Evolutionary conservation across 352 stramenopile species (phyloP).

Genomic region (Globisporangium parvum): DNA sequence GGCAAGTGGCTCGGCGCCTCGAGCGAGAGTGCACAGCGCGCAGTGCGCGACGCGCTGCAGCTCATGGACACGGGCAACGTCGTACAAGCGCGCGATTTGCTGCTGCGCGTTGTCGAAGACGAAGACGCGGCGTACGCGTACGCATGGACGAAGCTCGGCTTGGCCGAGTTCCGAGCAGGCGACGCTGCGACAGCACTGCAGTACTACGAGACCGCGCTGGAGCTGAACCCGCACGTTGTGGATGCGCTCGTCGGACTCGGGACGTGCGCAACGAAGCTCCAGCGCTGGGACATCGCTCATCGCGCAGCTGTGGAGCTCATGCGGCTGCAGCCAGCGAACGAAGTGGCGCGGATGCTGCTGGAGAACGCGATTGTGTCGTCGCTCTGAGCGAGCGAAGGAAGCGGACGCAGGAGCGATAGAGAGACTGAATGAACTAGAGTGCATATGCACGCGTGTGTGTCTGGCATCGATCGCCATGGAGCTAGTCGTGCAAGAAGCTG

Average conservation of each 20-base stretch:
- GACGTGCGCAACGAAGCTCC: constrained; percentile 63
- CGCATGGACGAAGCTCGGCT: constrained; percentile 73
- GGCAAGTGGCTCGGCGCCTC: constrained; percentile 65
- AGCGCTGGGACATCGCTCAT: constrained; percentile 58
- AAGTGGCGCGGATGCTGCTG: constrained; percentile 50
- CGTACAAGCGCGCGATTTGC: constrained; percentile 29
- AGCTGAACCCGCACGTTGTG: constrained; percentile 64
- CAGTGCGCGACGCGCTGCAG: constrained; percentile 35
- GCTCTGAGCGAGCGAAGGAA: constrained; percentile 6
- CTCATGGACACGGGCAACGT: constrained; percentile 37
- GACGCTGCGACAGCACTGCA: constrained; percentile 41
- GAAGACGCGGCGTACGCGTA: constrained; percentile 53
- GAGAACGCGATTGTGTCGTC: constrained; percentile 58
- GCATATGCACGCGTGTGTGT: not conserved
- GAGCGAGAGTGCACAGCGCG: constrained; percentile 30
- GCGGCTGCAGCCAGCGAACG: constrained; percentile 59
- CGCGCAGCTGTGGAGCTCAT: constrained; percentile 44
- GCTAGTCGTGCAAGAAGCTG: too few species aligned
- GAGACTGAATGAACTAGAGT: not conserved
- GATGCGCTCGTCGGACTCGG: constrained; percentile 69
- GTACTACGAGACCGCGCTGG: constrained; percentile 54
- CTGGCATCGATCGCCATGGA: too few species aligned
- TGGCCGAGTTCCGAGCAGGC: constrained; percentile 56
- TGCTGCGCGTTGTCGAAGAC: constrained; percentile 37
- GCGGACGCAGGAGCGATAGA: not conserved